phyloP scores from a whole-genome alignment of 805 yeast genomes.

The Myxozyma kluyveri region DNA sequence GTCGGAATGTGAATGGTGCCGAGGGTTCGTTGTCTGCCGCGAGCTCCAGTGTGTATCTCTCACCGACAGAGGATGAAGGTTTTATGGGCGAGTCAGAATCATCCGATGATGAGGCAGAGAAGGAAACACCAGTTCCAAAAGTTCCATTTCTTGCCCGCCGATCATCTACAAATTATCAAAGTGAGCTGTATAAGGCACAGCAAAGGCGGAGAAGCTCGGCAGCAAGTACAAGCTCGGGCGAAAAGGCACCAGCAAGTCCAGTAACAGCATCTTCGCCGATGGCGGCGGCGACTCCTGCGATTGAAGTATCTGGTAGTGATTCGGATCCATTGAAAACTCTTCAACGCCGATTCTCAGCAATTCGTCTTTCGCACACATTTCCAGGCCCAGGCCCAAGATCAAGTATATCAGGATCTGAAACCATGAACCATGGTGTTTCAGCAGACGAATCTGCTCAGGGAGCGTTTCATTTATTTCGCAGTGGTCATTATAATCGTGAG shows the following conservation, averaged over 20 bases:
- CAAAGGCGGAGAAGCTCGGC: not conserved
- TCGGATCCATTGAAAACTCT: not conserved
- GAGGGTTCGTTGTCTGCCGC: not conserved
- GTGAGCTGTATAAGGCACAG: constrained; percentile 3
- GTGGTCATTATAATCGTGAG: not conserved
- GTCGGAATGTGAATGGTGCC: too few relatives aligned
- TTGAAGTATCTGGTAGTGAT: too few relatives aligned
- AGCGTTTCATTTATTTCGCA: not conserved
- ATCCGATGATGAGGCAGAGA: not conserved
- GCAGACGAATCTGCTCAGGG: not conserved
- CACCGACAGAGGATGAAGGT: too few relatives aligned
- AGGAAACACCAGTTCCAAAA: not conserved
- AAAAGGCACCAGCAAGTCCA: not conserved
- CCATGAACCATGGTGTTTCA: not conserved
- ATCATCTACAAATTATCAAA: constrained; percentile 22
- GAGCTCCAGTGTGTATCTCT: not conserved
- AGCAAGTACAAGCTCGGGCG: too few relatives aligned
- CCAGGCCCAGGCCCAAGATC: not conserved
- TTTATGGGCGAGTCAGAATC: not conserved
- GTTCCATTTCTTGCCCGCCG: constrained; percentile 9
- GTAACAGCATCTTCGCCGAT: not conserved
- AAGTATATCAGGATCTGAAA: too few relatives aligned
- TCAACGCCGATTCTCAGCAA: not conserved
- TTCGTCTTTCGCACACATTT: not conserved
- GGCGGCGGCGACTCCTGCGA: not conserved